Evolutionary conservation across 2,329 filamentous ascomycete species (phyloP).

Genomic region (Pezicula rhizophila): DNA sequence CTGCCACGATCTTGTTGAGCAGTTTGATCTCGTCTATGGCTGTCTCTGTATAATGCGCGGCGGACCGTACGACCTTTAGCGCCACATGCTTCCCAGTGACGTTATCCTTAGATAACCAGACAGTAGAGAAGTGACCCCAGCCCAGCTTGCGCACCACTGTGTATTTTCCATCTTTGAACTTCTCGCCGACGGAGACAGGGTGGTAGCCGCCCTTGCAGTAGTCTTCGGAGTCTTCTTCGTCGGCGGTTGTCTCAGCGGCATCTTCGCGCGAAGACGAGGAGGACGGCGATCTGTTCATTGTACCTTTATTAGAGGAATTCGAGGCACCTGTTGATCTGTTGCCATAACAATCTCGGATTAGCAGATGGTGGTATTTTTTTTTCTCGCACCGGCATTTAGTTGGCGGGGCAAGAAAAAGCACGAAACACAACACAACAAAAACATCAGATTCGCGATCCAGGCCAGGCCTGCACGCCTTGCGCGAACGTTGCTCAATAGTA

Average conservation of each 20-base stretch:
- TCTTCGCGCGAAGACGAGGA: conserved; percentile 78
- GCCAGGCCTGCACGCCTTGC: conserved; percentile 15
- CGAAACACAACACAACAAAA: not conserved
- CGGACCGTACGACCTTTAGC: conserved; percentile 94
- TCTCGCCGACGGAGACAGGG: conserved; percentile 87
- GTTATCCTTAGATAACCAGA: conserved; percentile 81
- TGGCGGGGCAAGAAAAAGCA: conserved; percentile 16
- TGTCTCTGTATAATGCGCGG: conserved; percentile 97
- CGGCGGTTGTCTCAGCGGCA: conserved; percentile 82
- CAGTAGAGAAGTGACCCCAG: conserved; percentile 99
- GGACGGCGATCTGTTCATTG: conserved; percentile 43
- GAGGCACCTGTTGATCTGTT: conserved; percentile 23
- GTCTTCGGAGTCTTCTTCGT: conserved; percentile 98
- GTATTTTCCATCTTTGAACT: conserved; percentile 97
- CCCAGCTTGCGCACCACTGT: conserved; percentile 93
- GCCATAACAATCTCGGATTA: conserved; percentile 20
- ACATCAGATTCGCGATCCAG: not conserved
- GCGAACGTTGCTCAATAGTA: conserved; percentile 22
- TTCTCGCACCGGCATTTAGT: not conserved
- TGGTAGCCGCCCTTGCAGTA: conserved; percentile 99
- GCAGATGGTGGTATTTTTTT: conserved; percentile 17
- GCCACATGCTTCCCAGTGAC: conserved; percentile 88
- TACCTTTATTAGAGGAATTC: conserved; percentile 20
- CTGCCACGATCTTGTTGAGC: conserved; percentile 91
- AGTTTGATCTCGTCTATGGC: conserved; percentile 98